These are phyloP conservation scores for Lachnellula hyalina DNA, from an alignment of 2,329 filamentous ascomycete genomes.

Conservation along the genomic window DNA sequence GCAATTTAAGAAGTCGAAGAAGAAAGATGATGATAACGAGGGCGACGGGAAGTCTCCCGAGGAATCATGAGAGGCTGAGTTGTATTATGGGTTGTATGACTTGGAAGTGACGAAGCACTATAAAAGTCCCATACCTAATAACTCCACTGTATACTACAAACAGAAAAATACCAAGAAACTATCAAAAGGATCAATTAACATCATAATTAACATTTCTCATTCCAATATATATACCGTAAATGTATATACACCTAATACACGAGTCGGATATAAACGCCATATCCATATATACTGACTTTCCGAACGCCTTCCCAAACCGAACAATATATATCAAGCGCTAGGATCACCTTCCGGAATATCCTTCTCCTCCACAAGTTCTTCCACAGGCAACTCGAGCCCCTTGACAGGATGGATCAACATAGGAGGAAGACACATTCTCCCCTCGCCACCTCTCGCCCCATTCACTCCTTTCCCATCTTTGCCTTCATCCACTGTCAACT, in stretches of 20 bases:
- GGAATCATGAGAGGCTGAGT: background rate
- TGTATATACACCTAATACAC: background rate
- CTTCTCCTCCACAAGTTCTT: slow-evolving; percentile 17
- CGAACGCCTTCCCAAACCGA: background rate
- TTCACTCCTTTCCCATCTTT: slow-evolving; percentile 32
- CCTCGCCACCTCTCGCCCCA: slow-evolving; percentile 62
- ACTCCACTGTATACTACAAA: background rate
- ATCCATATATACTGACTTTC: slow-evolving; percentile 2
- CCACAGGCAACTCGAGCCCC: slow-evolving; percentile 51
- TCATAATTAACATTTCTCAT: background rate
- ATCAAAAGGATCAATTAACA: background rate
- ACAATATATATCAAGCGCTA: slow-evolving; percentile 22
- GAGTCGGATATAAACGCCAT: background rate
- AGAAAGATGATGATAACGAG: slow-evolving; percentile 36
- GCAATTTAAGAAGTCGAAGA: slow-evolving; percentile 64
- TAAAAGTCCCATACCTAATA: background rate
- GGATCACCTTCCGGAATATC: slow-evolving; percentile 29
- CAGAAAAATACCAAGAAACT: background rate
- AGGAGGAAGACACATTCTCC: slow-evolving; percentile 84
- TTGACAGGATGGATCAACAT: slow-evolving; percentile 91
- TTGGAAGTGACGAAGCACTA: background rate
- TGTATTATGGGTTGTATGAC: too few relatives aligned
- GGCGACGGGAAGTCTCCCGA: background rate
- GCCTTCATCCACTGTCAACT: slow-evolving; percentile 50
- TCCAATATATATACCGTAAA: background rate